Evolutionary conservation across 2,329 filamentous ascomycete species (phyloP).

Genomic region (Trichoderma koningii): DNA sequence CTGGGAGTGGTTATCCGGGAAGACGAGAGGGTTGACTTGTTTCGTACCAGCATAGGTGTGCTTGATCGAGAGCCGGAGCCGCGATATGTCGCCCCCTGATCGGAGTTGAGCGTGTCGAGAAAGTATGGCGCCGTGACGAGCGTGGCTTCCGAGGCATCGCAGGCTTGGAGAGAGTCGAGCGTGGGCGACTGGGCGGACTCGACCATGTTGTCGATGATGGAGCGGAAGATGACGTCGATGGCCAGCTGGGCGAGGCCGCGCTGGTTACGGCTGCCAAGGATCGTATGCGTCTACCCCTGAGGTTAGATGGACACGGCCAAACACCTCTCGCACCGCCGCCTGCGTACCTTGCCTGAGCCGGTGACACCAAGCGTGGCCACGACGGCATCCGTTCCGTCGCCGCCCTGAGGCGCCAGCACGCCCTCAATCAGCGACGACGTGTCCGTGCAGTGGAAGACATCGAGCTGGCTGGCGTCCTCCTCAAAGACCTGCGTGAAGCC

Average conservation of each 20-base stretch:
- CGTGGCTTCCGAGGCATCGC: slow-evolving; percentile 79
- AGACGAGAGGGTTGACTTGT: slow-evolving; percentile 42
- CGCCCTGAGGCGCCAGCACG: slow-evolving; percentile 70
- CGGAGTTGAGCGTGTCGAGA: slow-evolving; percentile 76
- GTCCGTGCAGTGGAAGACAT: slow-evolving; percentile 80
- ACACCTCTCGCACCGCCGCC: not conserved
- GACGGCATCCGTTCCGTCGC: slow-evolving; percentile 83
- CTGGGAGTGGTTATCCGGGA: slow-evolving; percentile 33
- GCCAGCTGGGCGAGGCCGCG: slow-evolving; percentile 89
- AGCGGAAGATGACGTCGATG: slow-evolving; percentile 85
- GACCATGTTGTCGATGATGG: slow-evolving; percentile 71
- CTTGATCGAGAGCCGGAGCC: slow-evolving; percentile 64
- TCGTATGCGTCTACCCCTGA: slow-evolving; percentile 78
- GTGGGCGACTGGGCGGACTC: slow-evolving; percentile 62
- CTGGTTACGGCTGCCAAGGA: slow-evolving; percentile 82
- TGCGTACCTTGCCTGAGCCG: slow-evolving; percentile 84
- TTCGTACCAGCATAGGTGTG: slow-evolving; percentile 69
- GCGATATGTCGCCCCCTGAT: slow-evolving; percentile 56
- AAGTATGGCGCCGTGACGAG: slow-evolving; percentile 74
- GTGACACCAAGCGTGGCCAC: slow-evolving; percentile 92
- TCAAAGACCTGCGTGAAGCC: slow-evolving; percentile 93
- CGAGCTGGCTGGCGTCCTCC: slow-evolving; percentile 79
- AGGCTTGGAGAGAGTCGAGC: slow-evolving; percentile 72
- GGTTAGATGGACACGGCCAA: not conserved
- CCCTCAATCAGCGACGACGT: slow-evolving; percentile 76